A percentile compares a stretch with the other conserved stretches of the same genome.
Evolutionary conservation across 2,329 filamentous ascomycete species (phyloP).

Genomic region (Zasmidium angulare): DNA sequence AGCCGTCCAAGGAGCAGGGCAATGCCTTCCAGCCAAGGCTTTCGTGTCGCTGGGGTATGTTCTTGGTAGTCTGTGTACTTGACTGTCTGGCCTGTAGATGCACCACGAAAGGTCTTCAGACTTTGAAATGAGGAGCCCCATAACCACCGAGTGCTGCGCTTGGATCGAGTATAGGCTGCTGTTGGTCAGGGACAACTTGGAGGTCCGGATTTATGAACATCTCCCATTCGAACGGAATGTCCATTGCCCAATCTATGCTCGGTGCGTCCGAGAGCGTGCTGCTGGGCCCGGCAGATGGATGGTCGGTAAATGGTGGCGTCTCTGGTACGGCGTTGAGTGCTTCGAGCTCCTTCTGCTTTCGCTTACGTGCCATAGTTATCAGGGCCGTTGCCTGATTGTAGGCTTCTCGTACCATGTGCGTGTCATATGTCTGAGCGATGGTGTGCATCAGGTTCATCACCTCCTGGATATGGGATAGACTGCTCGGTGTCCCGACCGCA

Average conservation of each 20-base stretch:
- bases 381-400: constrained; percentile 35
- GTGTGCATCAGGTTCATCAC: constrained; percentile 40
- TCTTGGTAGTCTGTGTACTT: not conserved
- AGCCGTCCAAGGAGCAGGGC: not conserved
- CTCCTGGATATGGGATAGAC: constrained; percentile 36
- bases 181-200: constrained; percentile 30
- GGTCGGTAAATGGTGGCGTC: constrained; percentile 29
- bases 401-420: constrained; percentile 40
- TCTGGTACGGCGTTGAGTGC: constrained; percentile 30
- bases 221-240: constrained; percentile 36
- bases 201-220: constrained; percentile 36
- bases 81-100: not conserved
- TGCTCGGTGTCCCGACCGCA: constrained; percentile 41
- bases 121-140: not conserved
- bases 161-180: constrained; percentile 19
- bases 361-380: constrained; percentile 32
- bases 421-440: constrained; percentile 39
- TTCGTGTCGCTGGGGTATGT: not conserved
- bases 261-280: constrained; percentile 31
- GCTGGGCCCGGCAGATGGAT: constrained; percentile 28
- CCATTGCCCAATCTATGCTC: constrained; percentile 35
- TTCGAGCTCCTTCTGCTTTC: constrained; percentile 35
- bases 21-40: constrained; percentile 1
- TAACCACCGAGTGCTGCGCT: not conserved
- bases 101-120: not conserved